phyloP scores from a whole-genome alignment of 2,329 filamentous ascomycete species.

The Penicillium sp. region DNA sequence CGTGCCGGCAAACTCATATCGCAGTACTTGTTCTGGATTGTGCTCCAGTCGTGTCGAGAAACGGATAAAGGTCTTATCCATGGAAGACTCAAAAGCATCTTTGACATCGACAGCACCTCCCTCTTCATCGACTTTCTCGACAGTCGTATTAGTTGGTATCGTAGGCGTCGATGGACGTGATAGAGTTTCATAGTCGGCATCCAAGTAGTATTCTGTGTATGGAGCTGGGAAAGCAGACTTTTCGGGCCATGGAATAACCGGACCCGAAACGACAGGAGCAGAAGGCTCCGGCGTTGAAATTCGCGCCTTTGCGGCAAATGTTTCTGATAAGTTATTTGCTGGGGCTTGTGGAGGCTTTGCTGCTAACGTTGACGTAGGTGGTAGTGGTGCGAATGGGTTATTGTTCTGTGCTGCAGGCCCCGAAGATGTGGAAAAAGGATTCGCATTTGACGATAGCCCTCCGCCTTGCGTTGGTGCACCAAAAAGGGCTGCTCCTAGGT shows the following conservation, averaged over 20 bases:
- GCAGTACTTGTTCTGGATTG: conserved; percentile 77
- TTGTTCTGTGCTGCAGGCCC: conserved; percentile 30
- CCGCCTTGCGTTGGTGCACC: conserved; percentile 43
- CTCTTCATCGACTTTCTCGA: conserved; percentile 36
- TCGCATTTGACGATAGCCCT: conserved; percentile 50
- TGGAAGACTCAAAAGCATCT: conserved; percentile 69
- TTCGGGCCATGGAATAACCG: conserved; percentile 72
- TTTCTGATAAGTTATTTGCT: conserved; percentile 64
- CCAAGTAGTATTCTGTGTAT: conserved; percentile 75
- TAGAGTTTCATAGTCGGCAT: conserved; percentile 88
- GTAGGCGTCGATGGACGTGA: conserved; percentile 53
- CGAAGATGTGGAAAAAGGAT: conserved; percentile 52
- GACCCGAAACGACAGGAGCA: conserved; percentile 34
- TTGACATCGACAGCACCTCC: conserved; percentile 47
- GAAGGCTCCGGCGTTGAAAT: conserved; percentile 40
- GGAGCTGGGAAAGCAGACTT: conserved; percentile 60
- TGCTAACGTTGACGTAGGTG: conserved; percentile 37
- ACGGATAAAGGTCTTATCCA: conserved; percentile 73
- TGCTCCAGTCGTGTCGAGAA: conserved; percentile 75
- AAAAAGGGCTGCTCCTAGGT: conserved; percentile 60
- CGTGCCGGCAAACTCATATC: conserved; percentile 70
- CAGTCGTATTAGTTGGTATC: conserved; percentile 44
- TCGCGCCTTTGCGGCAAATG: conserved; percentile 68
- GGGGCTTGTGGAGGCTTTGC: conserved; percentile 39
- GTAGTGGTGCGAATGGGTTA: conserved; percentile 60